A percentile compares a stretch with the other conserved stretches of the same genome.
phyloP scores from a whole-genome alignment of 495 filamentous ascomycete species.

The Neurospora sp. region DNA sequence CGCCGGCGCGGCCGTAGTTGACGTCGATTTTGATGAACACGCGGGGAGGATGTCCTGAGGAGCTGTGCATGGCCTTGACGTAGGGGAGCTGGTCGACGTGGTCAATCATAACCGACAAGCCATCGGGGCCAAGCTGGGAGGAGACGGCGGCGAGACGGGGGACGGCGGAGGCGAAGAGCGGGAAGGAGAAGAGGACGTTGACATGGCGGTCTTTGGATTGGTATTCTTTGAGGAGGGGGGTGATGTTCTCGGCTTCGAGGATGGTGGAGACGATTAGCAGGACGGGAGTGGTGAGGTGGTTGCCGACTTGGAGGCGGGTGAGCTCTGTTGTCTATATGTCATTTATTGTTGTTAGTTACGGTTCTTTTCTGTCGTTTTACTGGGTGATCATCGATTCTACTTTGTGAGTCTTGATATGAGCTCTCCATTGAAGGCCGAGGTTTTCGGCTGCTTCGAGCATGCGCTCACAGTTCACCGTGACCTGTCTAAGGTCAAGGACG shows the following conservation, averaged over 20 bases:
- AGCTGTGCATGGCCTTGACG: constrained; percentile 28
- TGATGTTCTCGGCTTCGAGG: constrained; percentile 60
- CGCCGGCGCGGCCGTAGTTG: constrained; percentile 66
- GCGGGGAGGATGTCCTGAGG: constrained; percentile 33
- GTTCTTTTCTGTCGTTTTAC: neutral
- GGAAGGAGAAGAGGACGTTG: constrained; percentile 71
- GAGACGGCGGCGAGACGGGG: constrained; percentile 46
- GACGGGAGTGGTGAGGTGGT: constrained; percentile 35
- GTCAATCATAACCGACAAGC: constrained; percentile 63
- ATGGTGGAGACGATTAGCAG: constrained; percentile 73
- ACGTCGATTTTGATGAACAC: constrained; percentile 75
- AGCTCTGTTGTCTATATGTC: constrained; percentile 49
- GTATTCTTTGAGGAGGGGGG: constrained; percentile 52
- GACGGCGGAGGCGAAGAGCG: constrained; percentile 53
- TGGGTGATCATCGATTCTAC: constrained; percentile 26
- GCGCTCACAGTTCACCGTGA: constrained; percentile 57
- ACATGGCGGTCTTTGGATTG: constrained; percentile 37
- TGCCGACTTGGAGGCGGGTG: constrained; percentile 63
- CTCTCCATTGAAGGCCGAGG: constrained; percentile 59
- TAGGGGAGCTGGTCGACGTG: constrained; percentile 50
- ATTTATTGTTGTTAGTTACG: neutral
- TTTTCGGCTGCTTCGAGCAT: constrained; percentile 57
- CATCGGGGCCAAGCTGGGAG: constrained; percentile 36
- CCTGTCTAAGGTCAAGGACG: constrained; percentile 58
- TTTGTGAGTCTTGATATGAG: constrained; percentile 86